phyloP scores from a whole-genome alignment of 345 rosid species.

The Aquilaria malaccensis region DNA sequence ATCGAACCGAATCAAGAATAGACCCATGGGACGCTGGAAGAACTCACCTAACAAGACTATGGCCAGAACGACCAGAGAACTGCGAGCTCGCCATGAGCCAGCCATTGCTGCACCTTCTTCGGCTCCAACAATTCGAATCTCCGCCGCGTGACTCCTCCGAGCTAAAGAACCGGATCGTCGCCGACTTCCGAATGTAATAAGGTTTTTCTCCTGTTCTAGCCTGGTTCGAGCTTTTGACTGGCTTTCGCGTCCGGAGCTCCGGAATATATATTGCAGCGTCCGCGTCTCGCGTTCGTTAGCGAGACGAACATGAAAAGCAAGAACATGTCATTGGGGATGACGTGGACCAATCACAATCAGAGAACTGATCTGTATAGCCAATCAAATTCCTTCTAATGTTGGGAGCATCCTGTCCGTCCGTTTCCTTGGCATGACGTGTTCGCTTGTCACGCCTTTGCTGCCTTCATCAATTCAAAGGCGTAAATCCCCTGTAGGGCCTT shows the following conservation, averaged over 20 bases:
- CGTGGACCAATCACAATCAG: conserved; percentile 52
- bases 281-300: not conserved
- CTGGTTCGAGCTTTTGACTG: conserved; percentile 1
- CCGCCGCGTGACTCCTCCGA: not conserved
- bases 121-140: not conserved
- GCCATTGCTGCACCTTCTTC: conserved; percentile 29
- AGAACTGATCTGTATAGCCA: conserved; percentile 15
- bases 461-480: too few relatives aligned
- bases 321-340: conserved; percentile 40
- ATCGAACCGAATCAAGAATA: conserved; percentile 8
- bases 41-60: conserved; percentile 52
- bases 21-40: not conserved
- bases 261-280: not conserved
- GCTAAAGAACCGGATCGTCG: not conserved
- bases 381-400: conserved; percentile 32
- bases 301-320: conserved; percentile 1
- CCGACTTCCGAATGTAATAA: not conserved
- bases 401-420: conserved; percentile 38
- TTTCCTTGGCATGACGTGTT: conserved; percentile 15
- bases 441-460: conserved; percentile 1
- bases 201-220: not conserved
- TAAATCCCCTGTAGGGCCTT: too few relatives aligned
- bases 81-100: conserved; percentile 48
- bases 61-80: conserved; percentile 35
- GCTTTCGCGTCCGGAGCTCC: too few relatives aligned